phyloP scores from a whole-genome alignment of 2,329 filamentous ascomycete genomes.

The Neurospora crassa region DNA sequence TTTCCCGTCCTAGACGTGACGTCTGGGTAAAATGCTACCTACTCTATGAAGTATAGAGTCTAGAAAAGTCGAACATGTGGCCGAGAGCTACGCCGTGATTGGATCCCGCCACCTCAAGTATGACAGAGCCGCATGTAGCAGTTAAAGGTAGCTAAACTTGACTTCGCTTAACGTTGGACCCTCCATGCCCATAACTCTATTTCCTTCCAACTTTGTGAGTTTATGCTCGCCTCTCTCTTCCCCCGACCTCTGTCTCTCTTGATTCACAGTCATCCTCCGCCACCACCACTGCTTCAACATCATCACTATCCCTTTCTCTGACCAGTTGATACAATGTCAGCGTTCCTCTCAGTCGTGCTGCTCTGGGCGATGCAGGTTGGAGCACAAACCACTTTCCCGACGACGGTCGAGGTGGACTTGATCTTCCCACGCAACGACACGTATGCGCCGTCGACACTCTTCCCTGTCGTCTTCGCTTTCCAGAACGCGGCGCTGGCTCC shows the following conservation, averaged over 20 bases:
- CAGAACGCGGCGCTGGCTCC: slow-evolving; percentile 16
- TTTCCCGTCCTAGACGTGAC: too few relatives aligned
- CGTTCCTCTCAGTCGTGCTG: background rate
- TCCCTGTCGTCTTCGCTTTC: slow-evolving; percentile 22
- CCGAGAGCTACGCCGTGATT: background rate
- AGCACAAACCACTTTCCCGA: background rate
- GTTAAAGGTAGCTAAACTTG: too few relatives aligned
- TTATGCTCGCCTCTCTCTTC: background rate
- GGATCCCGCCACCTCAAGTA: background rate
- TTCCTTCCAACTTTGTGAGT: background rate
- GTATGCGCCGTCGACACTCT: slow-evolving; percentile 17
- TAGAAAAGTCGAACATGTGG: too few relatives aligned
- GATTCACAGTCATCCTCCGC: background rate
- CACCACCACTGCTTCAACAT: background rate
- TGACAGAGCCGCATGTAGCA: too few relatives aligned
- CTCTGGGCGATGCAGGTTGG: slow-evolving; percentile 1
- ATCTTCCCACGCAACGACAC: slow-evolving; percentile 25
- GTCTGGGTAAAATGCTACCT: too few relatives aligned
- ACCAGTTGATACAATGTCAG: background rate
- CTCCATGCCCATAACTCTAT: background rate
- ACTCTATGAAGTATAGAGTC: too few relatives aligned
- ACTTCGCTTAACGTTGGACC: background rate
- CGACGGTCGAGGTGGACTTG: slow-evolving; percentile 19
- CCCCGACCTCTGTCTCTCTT: background rate
- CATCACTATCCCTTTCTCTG: background rate